A percentile compares a stretch with the other conserved stretches of the same genome.
Evolutionary conservation across 2,329 filamentous ascomycete species (phyloP).

Genomic region (Biscogniauxia mediterranea): DNA sequence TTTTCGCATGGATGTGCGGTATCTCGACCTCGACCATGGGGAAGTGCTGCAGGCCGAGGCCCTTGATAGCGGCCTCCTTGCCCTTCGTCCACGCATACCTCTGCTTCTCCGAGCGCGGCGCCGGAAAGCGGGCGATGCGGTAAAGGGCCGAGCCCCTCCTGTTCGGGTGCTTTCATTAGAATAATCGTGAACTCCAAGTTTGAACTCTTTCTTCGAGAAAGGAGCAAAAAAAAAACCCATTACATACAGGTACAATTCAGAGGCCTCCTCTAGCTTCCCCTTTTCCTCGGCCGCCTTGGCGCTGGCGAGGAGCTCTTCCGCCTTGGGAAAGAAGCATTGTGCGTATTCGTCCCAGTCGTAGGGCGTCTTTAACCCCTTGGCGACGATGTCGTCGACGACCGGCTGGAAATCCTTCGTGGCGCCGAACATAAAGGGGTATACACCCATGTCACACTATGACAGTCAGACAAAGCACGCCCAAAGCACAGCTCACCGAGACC

Average conservation of each 20-base stretch:
- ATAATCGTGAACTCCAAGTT: background rate
- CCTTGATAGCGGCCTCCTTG: slow-evolving; percentile 30
- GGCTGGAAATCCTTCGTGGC: slow-evolving; percentile 33
- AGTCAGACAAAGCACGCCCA: background rate
- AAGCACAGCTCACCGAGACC: background rate
- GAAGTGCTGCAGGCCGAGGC: slow-evolving; percentile 26
- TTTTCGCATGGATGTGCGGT: slow-evolving; percentile 26
- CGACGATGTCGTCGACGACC: slow-evolving; percentile 29
- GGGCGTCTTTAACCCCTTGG: slow-evolving; percentile 30
- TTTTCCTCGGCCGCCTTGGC: slow-evolving; percentile 18
- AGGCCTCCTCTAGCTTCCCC: slow-evolving; percentile 29
- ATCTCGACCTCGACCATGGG: slow-evolving; percentile 31
- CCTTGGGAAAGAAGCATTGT: slow-evolving; percentile 33
- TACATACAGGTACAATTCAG: slow-evolving; percentile 33
- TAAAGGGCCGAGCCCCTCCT: slow-evolving; percentile 34
- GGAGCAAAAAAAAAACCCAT: no score
- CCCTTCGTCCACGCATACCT: slow-evolving; percentile 27
- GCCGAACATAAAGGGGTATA: slow-evolving; percentile 39
- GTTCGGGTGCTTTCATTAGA: background rate
- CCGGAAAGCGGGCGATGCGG: slow-evolving; percentile 36
- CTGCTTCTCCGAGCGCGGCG: slow-evolving; percentile 31
- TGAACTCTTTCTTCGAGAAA: no score
- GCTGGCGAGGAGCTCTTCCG: slow-evolving; percentile 25
- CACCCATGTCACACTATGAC: slow-evolving; percentile 29
- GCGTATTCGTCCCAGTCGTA: slow-evolving; percentile 38